Evolutionary conservation across 2,329 filamentous ascomycete genomes (phyloP), one percentile per base, ranked within the genome.

Genomic region (Trichoderma sp.): DNA sequence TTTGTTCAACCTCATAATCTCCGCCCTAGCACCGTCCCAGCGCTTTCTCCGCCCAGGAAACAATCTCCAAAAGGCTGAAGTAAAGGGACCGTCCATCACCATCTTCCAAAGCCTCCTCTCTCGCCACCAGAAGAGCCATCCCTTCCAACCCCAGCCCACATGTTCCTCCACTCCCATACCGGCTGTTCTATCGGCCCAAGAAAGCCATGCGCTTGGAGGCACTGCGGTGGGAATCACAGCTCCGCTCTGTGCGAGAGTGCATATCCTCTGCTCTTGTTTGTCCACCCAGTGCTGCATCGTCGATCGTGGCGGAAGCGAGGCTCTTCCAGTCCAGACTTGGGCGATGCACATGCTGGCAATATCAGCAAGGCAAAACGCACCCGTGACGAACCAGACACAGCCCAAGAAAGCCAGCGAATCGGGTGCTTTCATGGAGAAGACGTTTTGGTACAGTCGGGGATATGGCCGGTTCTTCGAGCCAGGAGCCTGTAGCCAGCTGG

Each of bases 401-500:
- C 73, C 72, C 42, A 74, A 57, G 64, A 82, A 78, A 0, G 80
- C 82, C 19, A 83, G 74, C 17, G 79, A 82, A 35, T 80, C 74
- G 4, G 80, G 79, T n/a, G 79, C 74, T 22, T 76, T 71, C 0
- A 80, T 74, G 3, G 81, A 80, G 68, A 83, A 82, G 7, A 83
- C 72, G 68, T 83, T 83, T 59, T 79, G 78, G 64, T 80, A 84
- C 1, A 84, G 73, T 0, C 77, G 71, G 9, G 78, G 77, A 5
- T 81, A 73, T 0, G 75, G 67, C 1, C 74, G 69, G 42, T 68
- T 69, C 10, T 73, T 73, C 15, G 73, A 73, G 17, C 72, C 72
- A 6, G 69, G 48, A 9, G 73, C 69, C 7, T 71, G 53, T 13
- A 70, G 56, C 73, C 73, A 74, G 9, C 54, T 53, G 7, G 64